Conservation (phyloP, 2,329 filamentous ascomycete genomes). For the Tolypocladium paradoxum region DNA sequence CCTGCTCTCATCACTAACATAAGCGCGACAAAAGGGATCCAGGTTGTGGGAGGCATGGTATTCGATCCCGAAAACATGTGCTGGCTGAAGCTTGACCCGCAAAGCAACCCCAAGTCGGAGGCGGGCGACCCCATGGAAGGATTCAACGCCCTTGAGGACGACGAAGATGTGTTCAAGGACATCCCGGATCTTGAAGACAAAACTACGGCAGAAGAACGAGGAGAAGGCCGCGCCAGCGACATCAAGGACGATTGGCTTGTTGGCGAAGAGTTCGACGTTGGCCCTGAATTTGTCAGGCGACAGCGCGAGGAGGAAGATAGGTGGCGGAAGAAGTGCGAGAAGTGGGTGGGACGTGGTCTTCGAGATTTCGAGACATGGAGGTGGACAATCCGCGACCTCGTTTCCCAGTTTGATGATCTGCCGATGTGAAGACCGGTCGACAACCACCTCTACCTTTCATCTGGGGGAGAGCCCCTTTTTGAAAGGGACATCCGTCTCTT, state of each 20-base stretch:
- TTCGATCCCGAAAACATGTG: slow-evolving; percentile 97
- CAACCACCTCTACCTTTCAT: not conserved
- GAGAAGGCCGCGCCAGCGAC: slow-evolving; percentile 44
- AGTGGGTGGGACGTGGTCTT: slow-evolving; percentile 60
- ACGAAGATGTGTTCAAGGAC: slow-evolving; percentile 89
- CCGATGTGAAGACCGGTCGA: slow-evolving; percentile 14
- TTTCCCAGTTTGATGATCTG: slow-evolving; percentile 31
- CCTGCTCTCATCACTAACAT: slow-evolving; percentile 88
- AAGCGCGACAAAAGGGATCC: slow-evolving; percentile 71
- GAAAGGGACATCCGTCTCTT: not conserved
- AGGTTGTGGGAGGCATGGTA: slow-evolving; percentile 95
- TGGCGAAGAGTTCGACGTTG: slow-evolving; percentile 95
- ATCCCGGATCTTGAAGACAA: slow-evolving; percentile 84
- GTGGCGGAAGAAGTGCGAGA: slow-evolving; percentile 80
- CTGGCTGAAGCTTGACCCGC: slow-evolving; percentile 70
- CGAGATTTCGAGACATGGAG: slow-evolving; percentile 56
- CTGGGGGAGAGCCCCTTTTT: not conserved
- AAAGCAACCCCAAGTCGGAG: slow-evolving; percentile 35
- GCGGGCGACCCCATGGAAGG: slow-evolving; percentile 48
- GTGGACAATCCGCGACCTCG: slow-evolving; percentile 62
- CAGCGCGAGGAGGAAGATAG: slow-evolving; percentile 86
- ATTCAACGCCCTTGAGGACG: slow-evolving; percentile 66
- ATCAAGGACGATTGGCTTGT: slow-evolving; percentile 72
- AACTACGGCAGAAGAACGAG: slow-evolving; percentile 36
- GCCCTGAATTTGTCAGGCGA: slow-evolving; percentile 80